Evolutionary conservation across 2,329 filamentous ascomycete genomes (phyloP), one percentile per base, ranked within the genome.

Genomic region (Fusarium acutatum): DNA sequence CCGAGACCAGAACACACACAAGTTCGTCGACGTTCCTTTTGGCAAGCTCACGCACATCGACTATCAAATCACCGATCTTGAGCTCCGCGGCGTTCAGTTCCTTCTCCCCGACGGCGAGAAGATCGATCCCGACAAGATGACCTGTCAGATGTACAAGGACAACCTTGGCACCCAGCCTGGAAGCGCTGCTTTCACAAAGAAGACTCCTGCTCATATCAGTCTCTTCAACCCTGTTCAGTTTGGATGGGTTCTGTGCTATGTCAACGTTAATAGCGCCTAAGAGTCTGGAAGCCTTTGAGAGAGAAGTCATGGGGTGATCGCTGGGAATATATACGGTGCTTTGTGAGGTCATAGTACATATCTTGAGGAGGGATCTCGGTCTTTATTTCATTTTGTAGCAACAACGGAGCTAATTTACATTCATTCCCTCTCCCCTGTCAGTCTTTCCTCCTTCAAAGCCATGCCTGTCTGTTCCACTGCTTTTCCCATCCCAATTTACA

Each of bases 101-200:
- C 28, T 41, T 40, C 58, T 60, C 12, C 58, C 58, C 1, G 37
- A 35, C 1, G 35, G 58, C 35, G 18, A 56, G 11, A 60, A 41
- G 47, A 34, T 60, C 28, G 41, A 67, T 15, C 57, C 61, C 58
- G 38, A 46, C 18, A 26, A 67, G 2, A 52, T 76, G 32, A 70
- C 63, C 15, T 76, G 74, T 60, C 74, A 75, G 56, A 71, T 64
- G 61, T 76, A 76, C 63, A 69, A 72, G 63, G 74, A 76, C 44
- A 43, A 56, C 30, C 71, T 66, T 24, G 74, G 72, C 7, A 49
- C 64, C 20, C 63, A 68, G 37, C 63, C 59, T 15, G 74, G 72
- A 3, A 76, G 74, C 18, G 65, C 67, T 18, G 40, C 26, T 7
- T 76, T 75, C 43, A 75, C 49, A 1, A 60, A 35, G 46, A 43